Base-by-base conservation (phyloP, 768 basidiomycete genomes). In the Boletus fagicola region DNA sequence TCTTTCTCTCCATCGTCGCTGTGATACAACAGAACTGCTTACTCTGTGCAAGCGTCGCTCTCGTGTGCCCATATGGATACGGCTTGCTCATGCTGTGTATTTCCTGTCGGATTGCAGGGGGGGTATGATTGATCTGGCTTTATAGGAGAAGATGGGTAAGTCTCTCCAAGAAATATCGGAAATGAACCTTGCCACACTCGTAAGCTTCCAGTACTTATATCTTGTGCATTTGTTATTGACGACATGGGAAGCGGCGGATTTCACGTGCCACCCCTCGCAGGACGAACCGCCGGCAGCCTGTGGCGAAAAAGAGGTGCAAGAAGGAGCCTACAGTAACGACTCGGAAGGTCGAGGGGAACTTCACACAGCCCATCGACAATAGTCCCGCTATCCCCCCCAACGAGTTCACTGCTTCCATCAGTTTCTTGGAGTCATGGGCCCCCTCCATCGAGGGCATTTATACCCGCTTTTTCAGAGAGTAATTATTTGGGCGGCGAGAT, bases 71-170 rank as follows among this genome's bases (percentile, higher is more conserved):
- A 42, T 68, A 12, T 68, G 57, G 50, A 24, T 48, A 10, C 53
- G 59, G 4, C 68, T 48, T 20, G 42, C 58, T 0, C 38, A 7
- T 10, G 52, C 58, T 1, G 62, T 62, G n/a, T 36, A 56, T 54
- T 36, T 52, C 31, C 2, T 33, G n/a, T 45, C 3, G 12, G 20
- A 30, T 38, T 39, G 5, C 8, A 22, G 38, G 31, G 30, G 33
- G 39, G 20, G 33, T 28, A 16, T 24, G 12, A 18, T 43, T 57
- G 30, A 65, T n/a, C 15, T 48, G n/a, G 16, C 24, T 36, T 18
- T 33, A 12, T 26, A 67, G 65, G 40, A 51, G n/a, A 38, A 59
- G 55, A 53, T 33, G 10, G 64, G 65, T 9, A 12, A 35, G 24
- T 24, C 53, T 30, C 30, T 66, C 6, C 46, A 9, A 26, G 35